These are phyloP conservation scores for Tetradesmus lagerheimii DNA, from an alignment of 139 green algal species.

Conservation along the genomic window DNA sequence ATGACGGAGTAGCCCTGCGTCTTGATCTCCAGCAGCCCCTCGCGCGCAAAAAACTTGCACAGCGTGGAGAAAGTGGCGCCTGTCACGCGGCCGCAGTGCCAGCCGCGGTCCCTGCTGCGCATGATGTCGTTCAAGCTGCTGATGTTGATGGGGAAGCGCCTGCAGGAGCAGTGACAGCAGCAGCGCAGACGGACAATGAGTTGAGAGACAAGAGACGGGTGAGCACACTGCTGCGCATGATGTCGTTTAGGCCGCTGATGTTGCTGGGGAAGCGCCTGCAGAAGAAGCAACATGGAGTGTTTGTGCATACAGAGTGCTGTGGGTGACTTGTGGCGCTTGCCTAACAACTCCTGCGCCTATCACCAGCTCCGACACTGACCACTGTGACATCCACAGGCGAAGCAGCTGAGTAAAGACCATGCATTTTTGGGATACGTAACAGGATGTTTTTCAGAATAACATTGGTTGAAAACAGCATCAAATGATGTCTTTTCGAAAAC, in stretches of 20 bases:
- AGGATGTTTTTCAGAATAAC: too few relatives aligned
- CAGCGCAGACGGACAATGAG: neutral
- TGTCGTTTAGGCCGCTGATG: conserved; percentile 40
- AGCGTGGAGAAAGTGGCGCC: conserved; percentile 36
- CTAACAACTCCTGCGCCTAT: too few relatives aligned
- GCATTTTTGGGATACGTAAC: too few relatives aligned
- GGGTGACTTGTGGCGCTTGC: too few relatives aligned
- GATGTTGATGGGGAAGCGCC: conserved; percentile 45
- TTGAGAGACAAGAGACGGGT: too few relatives aligned
- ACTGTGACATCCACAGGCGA: too few relatives aligned
- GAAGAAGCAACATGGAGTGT: too few relatives aligned
- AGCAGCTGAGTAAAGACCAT: too few relatives aligned
- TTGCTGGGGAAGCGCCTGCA: conserved; percentile 31
- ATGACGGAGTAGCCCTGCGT: conserved; percentile 3
- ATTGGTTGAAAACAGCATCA: too few relatives aligned
- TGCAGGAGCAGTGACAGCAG: neutral
- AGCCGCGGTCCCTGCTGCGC: conserved; percentile 11
- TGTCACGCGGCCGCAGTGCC: conserved; percentile 32
- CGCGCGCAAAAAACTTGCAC: conserved; percentile 34
- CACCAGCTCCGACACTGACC: too few relatives aligned
- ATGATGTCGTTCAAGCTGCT: conserved; percentile 48
- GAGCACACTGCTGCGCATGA: conserved; percentile 29
- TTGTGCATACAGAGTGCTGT: too few relatives aligned
- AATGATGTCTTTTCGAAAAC: too few relatives aligned
- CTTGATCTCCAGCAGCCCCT: conserved; percentile 18